phyloP scores from a whole-genome alignment of 768 basidiomycete species.

The Hericium rajendrae region DNA sequence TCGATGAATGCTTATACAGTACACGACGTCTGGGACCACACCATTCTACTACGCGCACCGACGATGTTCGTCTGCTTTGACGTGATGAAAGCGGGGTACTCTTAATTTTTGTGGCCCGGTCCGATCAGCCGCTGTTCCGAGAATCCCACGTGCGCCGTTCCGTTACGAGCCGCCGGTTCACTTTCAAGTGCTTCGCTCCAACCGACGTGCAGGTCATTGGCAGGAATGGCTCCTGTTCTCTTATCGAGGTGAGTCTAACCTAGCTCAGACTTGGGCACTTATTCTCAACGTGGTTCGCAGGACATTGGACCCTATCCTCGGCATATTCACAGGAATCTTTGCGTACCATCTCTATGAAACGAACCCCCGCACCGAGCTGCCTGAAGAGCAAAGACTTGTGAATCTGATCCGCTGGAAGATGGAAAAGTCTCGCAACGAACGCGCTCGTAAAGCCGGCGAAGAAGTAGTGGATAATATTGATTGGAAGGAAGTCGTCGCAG shows the following conservation, averaged over 20 bases:
- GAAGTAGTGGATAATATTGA: slow-evolving; percentile 12
- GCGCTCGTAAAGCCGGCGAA: slow-evolving; percentile 11
- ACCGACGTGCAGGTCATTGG: too few species aligned
- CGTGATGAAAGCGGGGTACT: too few species aligned
- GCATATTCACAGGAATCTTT: slow-evolving; percentile 66
- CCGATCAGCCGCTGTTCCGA: too few species aligned
- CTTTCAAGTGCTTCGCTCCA: too few species aligned
- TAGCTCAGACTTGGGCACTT: not conserved
- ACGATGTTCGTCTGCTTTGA: too few species aligned
- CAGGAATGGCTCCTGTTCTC: slow-evolving; percentile 38
- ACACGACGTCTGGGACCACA: too few species aligned
- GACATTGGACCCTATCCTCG: slow-evolving; percentile 60
- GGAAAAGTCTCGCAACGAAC: slow-evolving; percentile 25
- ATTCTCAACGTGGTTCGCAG: slow-evolving; percentile 25
- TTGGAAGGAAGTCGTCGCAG: slow-evolving; percentile 14
- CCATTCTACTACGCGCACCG: too few species aligned
- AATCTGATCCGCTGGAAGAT: slow-evolving; percentile 62
- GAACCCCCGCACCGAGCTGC: slow-evolving; percentile 62
- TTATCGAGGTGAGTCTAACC: slow-evolving; percentile 7
- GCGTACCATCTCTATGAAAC: slow-evolving; percentile 77
- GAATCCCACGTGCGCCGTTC: too few species aligned
- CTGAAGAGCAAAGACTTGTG: slow-evolving; percentile 42
- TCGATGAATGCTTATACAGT: too few species aligned
- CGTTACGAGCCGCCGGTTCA: too few species aligned
- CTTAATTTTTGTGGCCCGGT: too few species aligned